Evolutionary conservation across 2,329 filamentous ascomycete genomes (phyloP), one percentile per base, ranked within the genome.

Genomic region (Trichoderma arundinaceum): DNA sequence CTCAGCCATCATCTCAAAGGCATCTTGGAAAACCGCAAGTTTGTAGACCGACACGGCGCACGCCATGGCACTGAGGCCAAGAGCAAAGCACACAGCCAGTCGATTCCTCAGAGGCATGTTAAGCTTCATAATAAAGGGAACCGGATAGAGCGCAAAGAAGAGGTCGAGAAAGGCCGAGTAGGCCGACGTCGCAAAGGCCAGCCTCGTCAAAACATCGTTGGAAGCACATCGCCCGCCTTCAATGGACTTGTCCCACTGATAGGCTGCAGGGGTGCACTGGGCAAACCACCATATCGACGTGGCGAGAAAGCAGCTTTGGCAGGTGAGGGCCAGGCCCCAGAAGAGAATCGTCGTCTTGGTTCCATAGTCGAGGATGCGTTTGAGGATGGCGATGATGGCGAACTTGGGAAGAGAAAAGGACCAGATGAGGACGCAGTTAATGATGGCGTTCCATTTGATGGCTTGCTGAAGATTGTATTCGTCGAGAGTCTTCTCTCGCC

Each of bases 381-480:
- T 73, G 32, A 73, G 67, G 39, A 70, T 72, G 9, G 72, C 71
- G 38, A 73, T 68, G 32, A 73, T 70, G 56, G 72, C 72, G 52
- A 73, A 73, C 7, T 73, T 73, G 8, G 72, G 72, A 1, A 73
- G 64, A 4, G 72, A 73, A 49, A 73, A 73, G 3, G 70, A 69
- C 71, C 71, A 73, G 22, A 73, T 70, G 9, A 73, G 58, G 15
- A 73, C 67, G 8, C 69, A 68, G 65, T 69, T 72, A 56, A 71
- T 72, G 28, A 73, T 72, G 44, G 67, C 66, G 46, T 73, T 73
- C 69, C 70, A 73, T 46, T 69, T 71, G 6, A 72, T 48, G 10
- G 71, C 70, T 8, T 68, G 13, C 32, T 64, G 56, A 8, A 69
- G 51, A 7, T 68, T 43, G 2, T 62, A 53, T 1, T 66, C 59